Percentiles rank a stretch among this genome's conserved stretches.
Conservation (phyloP, 306 rosid species). For the Lagenaria siceraria region DNA sequence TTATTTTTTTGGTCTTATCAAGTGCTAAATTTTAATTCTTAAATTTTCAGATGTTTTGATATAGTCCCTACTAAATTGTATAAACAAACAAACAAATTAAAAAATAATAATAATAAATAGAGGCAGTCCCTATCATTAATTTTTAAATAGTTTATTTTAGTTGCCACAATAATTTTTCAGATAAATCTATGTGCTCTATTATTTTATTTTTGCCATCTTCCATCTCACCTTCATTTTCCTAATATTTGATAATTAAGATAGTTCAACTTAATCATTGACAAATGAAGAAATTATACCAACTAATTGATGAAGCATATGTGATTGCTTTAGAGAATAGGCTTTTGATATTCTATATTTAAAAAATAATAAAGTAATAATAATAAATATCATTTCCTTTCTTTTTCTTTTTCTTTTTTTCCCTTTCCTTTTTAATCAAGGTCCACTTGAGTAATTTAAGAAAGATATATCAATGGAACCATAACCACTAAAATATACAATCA, state of each 20-base stretch:
- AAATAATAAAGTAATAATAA: background rate
- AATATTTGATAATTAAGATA: background rate
- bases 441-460: background rate
- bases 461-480: background rate
- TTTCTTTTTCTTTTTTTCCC: background rate
- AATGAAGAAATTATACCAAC: background rate
- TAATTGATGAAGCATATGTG: background rate
- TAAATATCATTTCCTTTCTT: background rate
- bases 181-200: background rate
- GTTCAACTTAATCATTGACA: background rate
- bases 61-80: background rate
- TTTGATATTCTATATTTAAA: background rate
- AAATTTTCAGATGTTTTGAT: no score
- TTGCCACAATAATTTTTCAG: background rate
- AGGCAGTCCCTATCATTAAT: background rate
- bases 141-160: background rate
- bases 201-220: background rate
- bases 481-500: background rate
- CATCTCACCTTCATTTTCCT: background rate
- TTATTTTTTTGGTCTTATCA: no score
- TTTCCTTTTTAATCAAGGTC: background rate
- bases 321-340: background rate
- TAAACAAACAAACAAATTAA: no score
- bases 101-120: no score
- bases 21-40: no score